Percentiles rank a stretch among this genome's conserved stretches.
These are phyloP conservation scores for Sechiopsis laciniata DNA, from an alignment of 306 rosid genomes.

Conservation along the genomic window DNA sequence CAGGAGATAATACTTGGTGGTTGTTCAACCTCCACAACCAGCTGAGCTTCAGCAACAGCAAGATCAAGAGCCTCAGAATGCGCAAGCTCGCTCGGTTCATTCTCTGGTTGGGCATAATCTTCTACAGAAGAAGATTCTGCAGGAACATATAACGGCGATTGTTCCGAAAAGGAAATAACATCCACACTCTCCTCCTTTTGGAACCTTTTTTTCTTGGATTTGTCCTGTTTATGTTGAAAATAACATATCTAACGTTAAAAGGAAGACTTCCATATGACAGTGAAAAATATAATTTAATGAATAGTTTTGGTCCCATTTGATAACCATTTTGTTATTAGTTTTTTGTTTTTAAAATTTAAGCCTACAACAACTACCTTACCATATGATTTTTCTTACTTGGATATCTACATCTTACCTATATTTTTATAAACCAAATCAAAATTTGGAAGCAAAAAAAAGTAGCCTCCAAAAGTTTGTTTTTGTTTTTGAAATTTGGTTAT, in stretches of 20 bases:
- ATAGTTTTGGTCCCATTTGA: too few species aligned
- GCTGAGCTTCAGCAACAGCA: too few species aligned
- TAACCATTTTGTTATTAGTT: too few species aligned
- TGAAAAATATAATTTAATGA: background rate
- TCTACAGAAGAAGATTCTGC: conserved; percentile 17
- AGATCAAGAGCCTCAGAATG: conserved; percentile 30
- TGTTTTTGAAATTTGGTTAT: too few species aligned
- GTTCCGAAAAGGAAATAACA: conserved; percentile 31
- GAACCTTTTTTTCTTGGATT: conserved; percentile 85
- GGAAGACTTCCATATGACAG: background rate
- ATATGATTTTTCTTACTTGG: too few species aligned
- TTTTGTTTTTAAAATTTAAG: too few species aligned
- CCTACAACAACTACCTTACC: too few species aligned
- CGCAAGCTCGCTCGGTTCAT: conserved; percentile 47
- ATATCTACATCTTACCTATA: too few species aligned
- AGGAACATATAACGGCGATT: conserved; percentile 35
- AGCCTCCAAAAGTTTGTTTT: too few species aligned
- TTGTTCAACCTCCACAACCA: too few species aligned
- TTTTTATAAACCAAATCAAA: too few species aligned
- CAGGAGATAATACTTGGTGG: too few species aligned
- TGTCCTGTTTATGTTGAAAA: conserved; percentile 27
- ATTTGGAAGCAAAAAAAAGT: background rate
- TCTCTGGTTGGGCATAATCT: conserved; percentile 31
- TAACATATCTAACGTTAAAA: conserved; percentile 6
- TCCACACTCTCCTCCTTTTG: conserved; percentile 57